A percentile compares a stretch with the other conserved stretches of the same genome.
Conservation (phyloP, 306 rosid species). For the Morella rubra region DNA sequence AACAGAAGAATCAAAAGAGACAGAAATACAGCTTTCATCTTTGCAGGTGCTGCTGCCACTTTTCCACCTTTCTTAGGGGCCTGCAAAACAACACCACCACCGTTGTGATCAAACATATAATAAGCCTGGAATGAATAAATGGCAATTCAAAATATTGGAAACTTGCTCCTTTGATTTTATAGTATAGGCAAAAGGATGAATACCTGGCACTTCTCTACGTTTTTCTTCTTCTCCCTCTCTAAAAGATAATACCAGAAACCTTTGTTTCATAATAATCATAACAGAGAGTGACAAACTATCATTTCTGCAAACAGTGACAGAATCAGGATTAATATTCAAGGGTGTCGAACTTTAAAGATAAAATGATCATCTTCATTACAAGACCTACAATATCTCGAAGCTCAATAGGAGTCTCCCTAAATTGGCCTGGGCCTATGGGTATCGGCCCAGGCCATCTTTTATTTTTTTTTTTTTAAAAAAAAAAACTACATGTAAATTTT, state of each 20-base stretch:
- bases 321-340: too few relatives aligned
- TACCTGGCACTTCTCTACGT: not conserved
- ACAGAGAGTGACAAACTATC: not conserved
- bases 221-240: not conserved
- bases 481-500: too few relatives aligned
- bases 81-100: constrained; percentile 17
- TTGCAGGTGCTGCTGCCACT: constrained; percentile 36
- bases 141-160: too few relatives aligned
- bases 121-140: not conserved
- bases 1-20: not conserved
- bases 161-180: not conserved
- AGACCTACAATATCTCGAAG: too few relatives aligned
- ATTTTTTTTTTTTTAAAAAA: too few relatives aligned
- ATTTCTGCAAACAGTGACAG: too few relatives aligned
- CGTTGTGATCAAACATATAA: not conserved
- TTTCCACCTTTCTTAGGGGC: constrained; percentile 58
- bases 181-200: not conserved
- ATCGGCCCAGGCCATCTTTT: too few relatives aligned
- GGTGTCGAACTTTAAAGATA: too few relatives aligned
- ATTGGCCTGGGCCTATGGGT: too few relatives aligned
- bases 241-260: not conserved
- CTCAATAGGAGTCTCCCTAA: too few relatives aligned
- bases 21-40: constrained; percentile 47
- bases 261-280: not conserved
- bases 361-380: too few relatives aligned